Evolutionary conservation across 352 stramenopile species (phyloP).

Genomic region (Globisporangium ultimum): DNA sequence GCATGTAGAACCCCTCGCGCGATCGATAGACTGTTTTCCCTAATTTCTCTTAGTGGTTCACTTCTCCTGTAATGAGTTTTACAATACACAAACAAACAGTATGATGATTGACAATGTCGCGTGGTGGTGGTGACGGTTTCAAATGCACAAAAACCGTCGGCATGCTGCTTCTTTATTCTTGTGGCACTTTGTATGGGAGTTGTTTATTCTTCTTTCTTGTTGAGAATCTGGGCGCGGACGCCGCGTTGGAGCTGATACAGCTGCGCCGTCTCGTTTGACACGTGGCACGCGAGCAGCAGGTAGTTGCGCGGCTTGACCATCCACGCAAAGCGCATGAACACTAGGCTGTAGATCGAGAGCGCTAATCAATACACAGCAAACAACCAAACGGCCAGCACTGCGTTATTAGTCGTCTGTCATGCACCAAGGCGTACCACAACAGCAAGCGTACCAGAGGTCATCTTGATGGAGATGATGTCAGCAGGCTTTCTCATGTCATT

Average conservation of each 20-base stretch:
- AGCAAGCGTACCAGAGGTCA: conserved; percentile 58
- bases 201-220: conserved; percentile 30
- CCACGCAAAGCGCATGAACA: conserved; percentile 90
- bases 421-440: too few species aligned
- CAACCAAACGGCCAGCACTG: not conserved
- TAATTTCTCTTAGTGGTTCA: not conserved
- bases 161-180: not conserved
- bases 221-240: conserved; percentile 31
- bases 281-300: conserved; percentile 78
- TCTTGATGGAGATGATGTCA: conserved; percentile 85
- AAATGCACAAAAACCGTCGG: too few species aligned
- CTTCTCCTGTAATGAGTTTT: not conserved
- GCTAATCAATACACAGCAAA: conserved; percentile 24
- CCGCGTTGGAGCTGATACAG: conserved; percentile 78
- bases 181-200: conserved; percentile 7
- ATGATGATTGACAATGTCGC: not conserved
- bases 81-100: conserved; percentile 2
- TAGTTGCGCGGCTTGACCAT: conserved; percentile 89
- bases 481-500: conserved; percentile 79
- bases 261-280: conserved; percentile 79
- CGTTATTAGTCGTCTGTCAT: too few species aligned
- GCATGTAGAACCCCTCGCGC: conserved; percentile 81
- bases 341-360: conserved; percentile 79
- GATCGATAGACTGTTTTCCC: not conserved
- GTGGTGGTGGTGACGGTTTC: too few species aligned